Conservation (phyloP, 345 rosid species). For the Punica granatum region DNA sequence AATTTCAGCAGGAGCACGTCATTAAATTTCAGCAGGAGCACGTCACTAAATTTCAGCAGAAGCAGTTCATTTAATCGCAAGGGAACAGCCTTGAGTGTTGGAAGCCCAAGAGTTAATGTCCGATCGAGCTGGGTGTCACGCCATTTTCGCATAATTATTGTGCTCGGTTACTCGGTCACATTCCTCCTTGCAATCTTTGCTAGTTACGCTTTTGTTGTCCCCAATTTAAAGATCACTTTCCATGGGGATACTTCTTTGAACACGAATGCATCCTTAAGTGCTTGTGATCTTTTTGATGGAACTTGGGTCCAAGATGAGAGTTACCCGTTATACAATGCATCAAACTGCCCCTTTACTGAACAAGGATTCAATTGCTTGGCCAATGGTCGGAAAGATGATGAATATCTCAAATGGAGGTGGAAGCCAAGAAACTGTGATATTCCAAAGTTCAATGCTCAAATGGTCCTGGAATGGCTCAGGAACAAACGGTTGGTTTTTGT, state of each 20-base stretch:
- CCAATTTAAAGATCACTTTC: slow-evolving; percentile 45
- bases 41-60: slow-evolving; percentile 14
- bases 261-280: slow-evolving; percentile 23
- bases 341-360: slow-evolving; percentile 69
- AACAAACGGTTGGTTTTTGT: slow-evolving; percentile 75
- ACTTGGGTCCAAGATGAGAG: slow-evolving; percentile 54
- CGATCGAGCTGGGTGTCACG: slow-evolving; percentile 28
- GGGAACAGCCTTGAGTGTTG: slow-evolving; percentile 35
- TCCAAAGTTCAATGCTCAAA: slow-evolving; percentile 42
- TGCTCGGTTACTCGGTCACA: slow-evolving; percentile 45
- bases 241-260: slow-evolving; percentile 32
- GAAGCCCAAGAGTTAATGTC: slow-evolving; percentile 36
- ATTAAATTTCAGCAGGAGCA: slow-evolving; percentile 9
- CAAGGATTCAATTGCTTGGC: slow-evolving; percentile 71
- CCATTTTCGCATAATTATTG: slow-evolving; percentile 32
- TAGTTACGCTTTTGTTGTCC: slow-evolving; percentile 58
- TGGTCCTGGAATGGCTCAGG: slow-evolving; percentile 45
- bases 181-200: slow-evolving; percentile 41
- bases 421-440: slow-evolving; percentile 61
- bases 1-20: slow-evolving; percentile 13
- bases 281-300: slow-evolving; percentile 53
- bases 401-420: slow-evolving; percentile 77
- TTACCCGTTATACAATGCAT: slow-evolving; percentile 61
- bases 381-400: slow-evolving; percentile 54
- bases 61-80: slow-evolving; percentile 16